Percentiles rank a stretch among this genome's conserved stretches.
Evolutionary conservation across 306 rosid species (phyloP).

Genomic region (Vachellia pachyceras): DNA sequence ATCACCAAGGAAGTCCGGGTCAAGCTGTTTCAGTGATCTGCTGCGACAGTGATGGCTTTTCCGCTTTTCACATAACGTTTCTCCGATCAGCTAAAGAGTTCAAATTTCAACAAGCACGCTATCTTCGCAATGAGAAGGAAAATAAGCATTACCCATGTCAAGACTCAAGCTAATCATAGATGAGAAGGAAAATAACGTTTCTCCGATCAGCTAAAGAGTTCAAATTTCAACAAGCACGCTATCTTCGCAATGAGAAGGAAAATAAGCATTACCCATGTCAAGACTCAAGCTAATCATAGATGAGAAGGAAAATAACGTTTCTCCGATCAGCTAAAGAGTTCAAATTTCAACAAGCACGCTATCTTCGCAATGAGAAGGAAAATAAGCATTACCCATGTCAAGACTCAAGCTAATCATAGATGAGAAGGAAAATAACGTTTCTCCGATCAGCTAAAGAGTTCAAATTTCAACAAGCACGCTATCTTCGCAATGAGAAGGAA

Average conservation of each 20-base stretch:
- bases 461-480: too few relatives aligned
- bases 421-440: too few relatives aligned
- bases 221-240: slow-evolving; percentile 32
- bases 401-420: slow-evolving; percentile 1
- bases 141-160: slow-evolving; percentile 3
- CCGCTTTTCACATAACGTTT: slow-evolving; percentile 28
- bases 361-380: slow-evolving; percentile 30
- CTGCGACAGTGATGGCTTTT: slow-evolving; percentile 38
- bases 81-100: slow-evolving; percentile 24
- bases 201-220: slow-evolving; percentile 24
- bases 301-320: too few relatives aligned
- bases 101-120: slow-evolving; percentile 32
- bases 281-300: slow-evolving; percentile 1
- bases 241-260: slow-evolving; percentile 30
- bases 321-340: slow-evolving; percentile 24
- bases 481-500: too few relatives aligned
- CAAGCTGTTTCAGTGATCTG: slow-evolving; percentile 29
- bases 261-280: slow-evolving; percentile 3
- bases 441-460: too few relatives aligned
- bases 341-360: slow-evolving; percentile 32
- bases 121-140: slow-evolving; percentile 30
- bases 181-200: too few relatives aligned
- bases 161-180: slow-evolving; percentile 1
- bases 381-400: slow-evolving; percentile 3
- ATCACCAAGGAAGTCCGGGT: slow-evolving; percentile 32